A percentile compares a stretch with the other conserved stretches of the same genome.
Conservation (phyloP, 2,329 filamentous ascomycete species). For the Phoma sp. region DNA sequence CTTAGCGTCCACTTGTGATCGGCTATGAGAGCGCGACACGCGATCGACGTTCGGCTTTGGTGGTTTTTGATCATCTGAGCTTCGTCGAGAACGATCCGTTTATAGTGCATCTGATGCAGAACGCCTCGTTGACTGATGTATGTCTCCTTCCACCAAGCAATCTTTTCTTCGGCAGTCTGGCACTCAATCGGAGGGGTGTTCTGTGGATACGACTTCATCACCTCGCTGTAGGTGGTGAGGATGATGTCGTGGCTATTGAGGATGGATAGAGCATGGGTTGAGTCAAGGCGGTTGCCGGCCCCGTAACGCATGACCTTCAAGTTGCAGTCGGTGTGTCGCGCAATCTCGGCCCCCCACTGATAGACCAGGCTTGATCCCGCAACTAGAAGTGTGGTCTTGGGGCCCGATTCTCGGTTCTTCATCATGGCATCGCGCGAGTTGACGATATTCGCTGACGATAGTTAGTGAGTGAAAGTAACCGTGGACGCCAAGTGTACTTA, state of each 20-base stretch:
- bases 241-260: constrained; percentile 40
- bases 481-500: constrained; percentile 5
- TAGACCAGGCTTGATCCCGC: constrained; percentile 47
- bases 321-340: constrained; percentile 29
- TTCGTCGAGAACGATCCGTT: constrained; percentile 64
- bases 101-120: constrained; percentile 45
- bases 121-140: constrained; percentile 43
- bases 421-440: constrained; percentile 41
- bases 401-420: not conserved
- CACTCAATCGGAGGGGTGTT: constrained; percentile 45
- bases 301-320: constrained; percentile 38
- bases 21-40: constrained; percentile 52
- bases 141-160: constrained; percentile 46
- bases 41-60: constrained; percentile 49
- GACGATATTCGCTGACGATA: constrained; percentile 50
- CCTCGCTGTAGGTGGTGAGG: constrained; percentile 53
- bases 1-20: constrained; percentile 52
- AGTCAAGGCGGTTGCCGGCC: constrained; percentile 32
- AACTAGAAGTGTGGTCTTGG: constrained; percentile 52
- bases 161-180: constrained; percentile 48
- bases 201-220: constrained; percentile 53
- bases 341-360: constrained; percentile 51
- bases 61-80: constrained; percentile 64
- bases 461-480: constrained; percentile 16
- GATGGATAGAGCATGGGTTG: constrained; percentile 15